phyloP scores from a whole-genome alignment of 2,329 filamentous ascomycete species.

The Rachicladosporium sp. region DNA sequence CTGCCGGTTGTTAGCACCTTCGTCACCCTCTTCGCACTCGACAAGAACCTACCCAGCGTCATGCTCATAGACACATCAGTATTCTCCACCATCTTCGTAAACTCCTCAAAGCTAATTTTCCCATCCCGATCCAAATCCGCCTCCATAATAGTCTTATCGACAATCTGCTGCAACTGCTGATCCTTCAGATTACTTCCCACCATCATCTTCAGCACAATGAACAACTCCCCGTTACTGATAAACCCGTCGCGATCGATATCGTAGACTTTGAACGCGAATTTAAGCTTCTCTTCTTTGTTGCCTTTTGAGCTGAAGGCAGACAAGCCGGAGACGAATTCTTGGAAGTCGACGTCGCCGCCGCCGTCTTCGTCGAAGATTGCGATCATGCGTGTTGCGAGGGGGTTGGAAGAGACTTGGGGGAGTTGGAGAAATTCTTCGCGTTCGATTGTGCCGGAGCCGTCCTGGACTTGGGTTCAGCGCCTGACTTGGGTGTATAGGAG shows the following conservation, averaged over 20 bases:
- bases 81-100: constrained; percentile 96
- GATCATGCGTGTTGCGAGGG: constrained; percentile 95
- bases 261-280: constrained; percentile 98
- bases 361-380: constrained; percentile 98
- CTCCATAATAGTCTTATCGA: constrained; percentile 99
- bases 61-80: constrained; percentile 62
- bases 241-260: constrained; percentile 97
- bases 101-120: constrained; percentile 98
- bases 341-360: constrained; percentile 94
- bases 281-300: constrained; percentile 97
- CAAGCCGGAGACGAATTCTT: constrained; percentile 92
- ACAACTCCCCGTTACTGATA: constrained; percentile 97
- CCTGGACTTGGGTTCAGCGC: constrained; percentile 31
- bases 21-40: too few relatives aligned
- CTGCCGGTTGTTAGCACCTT: too few relatives aligned
- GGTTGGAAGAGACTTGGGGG: constrained; percentile 95
- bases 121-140: constrained; percentile 91
- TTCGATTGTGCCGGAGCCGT: constrained; percentile 96
- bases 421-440: constrained; percentile 95
- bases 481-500: neutral
- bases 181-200: constrained; percentile 98
- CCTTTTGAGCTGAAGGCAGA: constrained; percentile 95
- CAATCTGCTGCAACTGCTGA: constrained; percentile 95
- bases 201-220: constrained; percentile 99
- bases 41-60: constrained; percentile 44